These are phyloP conservation scores for Aureobasidium subglaciale DNA, from an alignment of 2,329 filamentous ascomycete genomes.

Conservation along the genomic window DNA sequence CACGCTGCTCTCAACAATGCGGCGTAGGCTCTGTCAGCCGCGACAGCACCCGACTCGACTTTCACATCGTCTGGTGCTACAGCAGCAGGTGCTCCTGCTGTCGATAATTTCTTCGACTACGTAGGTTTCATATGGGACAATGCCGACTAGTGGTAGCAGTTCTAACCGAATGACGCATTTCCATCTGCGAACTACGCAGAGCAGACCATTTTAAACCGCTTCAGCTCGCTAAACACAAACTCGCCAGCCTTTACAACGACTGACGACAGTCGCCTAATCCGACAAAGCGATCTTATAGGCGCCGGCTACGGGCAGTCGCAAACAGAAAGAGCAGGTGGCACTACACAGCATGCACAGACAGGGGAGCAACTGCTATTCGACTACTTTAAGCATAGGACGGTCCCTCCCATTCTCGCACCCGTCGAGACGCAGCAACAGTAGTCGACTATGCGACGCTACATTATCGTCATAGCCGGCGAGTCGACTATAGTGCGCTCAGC, in stretches of 20 bases:
- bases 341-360: background rate
- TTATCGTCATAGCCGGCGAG: constrained; percentile 2
- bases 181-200: background rate
- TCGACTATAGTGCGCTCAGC: background rate
- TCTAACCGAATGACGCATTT: background rate
- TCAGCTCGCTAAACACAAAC: background rate
- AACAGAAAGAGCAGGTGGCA: background rate
- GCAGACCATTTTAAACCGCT: background rate
- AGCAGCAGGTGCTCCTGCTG: background rate
- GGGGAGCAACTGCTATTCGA: background rate
- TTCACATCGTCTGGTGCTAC: background rate
- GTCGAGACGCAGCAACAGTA: background rate
- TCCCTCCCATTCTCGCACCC: background rate
- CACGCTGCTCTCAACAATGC: background rate
- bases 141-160: constrained; percentile 2
- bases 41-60: background rate
- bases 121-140: constrained; percentile 7
- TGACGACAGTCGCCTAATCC: background rate
- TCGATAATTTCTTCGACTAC: constrained; percentile 12
- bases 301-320: background rate
- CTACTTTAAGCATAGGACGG: background rate
- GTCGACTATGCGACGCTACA: background rate
- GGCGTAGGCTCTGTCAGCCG: background rate
- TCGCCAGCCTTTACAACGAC: background rate
- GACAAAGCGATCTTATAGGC: background rate